A percentile compares a stretch with the other conserved stretches of the same genome.
These are phyloP conservation scores for Cutaneotrichosporon daszewskae DNA, from an alignment of 1,284 basidiomycete species.

Conservation along the genomic window DNA sequence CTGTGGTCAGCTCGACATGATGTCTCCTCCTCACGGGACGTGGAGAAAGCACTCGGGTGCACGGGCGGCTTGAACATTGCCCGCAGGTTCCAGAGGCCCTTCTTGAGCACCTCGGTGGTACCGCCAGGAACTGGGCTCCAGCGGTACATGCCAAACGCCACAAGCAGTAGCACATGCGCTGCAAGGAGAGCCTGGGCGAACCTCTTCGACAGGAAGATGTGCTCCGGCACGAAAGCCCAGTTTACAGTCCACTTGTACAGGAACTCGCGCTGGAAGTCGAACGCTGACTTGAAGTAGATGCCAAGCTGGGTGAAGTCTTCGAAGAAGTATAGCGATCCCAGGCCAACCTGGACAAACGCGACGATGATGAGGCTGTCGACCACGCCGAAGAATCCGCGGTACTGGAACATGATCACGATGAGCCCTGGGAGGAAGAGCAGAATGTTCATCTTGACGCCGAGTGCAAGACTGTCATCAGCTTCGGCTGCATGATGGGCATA, in stretches of 20 bases:
- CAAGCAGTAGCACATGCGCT: conserved; percentile 59
- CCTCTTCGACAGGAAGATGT: conserved; percentile 60
- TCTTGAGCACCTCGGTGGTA: conserved; percentile 53
- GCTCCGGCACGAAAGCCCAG: conserved; percentile 80
- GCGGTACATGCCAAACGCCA: conserved; percentile 63
- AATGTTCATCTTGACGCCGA: conserved; percentile 95
- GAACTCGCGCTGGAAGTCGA: conserved; percentile 83
- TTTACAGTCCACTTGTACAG: conserved; percentile 98
- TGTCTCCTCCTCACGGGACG: conserved; percentile 22
- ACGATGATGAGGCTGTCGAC: conserved; percentile 57
- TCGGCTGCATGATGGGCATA: no score
- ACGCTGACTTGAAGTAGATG: conserved; percentile 73
- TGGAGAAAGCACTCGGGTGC: conserved; percentile 8
- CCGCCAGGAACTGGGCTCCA: conserved; percentile 67
- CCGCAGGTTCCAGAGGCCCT: conserved; percentile 51
- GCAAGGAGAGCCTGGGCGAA: conserved; percentile 64
- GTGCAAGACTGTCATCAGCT: conserved; percentile 52
- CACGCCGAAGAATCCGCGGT: conserved; percentile 59
- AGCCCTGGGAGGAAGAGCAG: conserved; percentile 88
- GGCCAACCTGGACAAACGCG: conserved; percentile 50
- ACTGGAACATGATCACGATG: conserved; percentile 70
- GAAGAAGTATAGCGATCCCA: conserved; percentile 69
- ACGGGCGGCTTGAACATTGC: conserved; percentile 16
- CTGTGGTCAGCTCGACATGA: conserved; percentile 49
- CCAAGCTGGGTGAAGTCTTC: conserved; percentile 9